Evolutionary conservation across 2,329 filamentous ascomycete species (phyloP), one percentile per base, ranked within the genome.

Genomic region (Ascosphaera pollenicola): DNA sequence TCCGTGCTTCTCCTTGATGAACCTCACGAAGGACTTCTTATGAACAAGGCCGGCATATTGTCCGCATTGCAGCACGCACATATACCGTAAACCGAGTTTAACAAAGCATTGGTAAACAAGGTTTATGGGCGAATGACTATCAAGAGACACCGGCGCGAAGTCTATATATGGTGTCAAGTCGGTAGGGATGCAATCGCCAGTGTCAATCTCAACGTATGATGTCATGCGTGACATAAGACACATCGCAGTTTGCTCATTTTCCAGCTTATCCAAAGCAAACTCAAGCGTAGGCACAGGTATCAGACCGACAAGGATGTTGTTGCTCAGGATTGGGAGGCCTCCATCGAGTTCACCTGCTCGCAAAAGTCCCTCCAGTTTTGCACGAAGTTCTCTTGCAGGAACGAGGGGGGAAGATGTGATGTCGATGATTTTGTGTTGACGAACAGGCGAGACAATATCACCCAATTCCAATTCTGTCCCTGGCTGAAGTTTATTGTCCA

Each of bases 21-120:
- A 94, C 56, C 82, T 85, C 43, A 93, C 87, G 62, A 98, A 95
- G 3, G 75, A 77, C 64, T 98, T 98, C 64, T 95, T 95, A 58
- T 98, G 89, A 38, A 92, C 83, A 66, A 98, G 70, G 44, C 89
- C 89, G 2, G 79, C 80, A 58, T 82, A 98, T 44, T 73, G 73
- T 17, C 89, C 89, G 46, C 93, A 75, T 40, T 70, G 71, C 18
- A 89, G 62, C 3, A 94, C 84, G 54, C 89, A 95, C 38, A 98
- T 78, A 56, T 93, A 95, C 44, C 89, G 68, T 46, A 98, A 59
- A 1, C 89, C 89, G 7, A 98, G 65, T 59, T 98, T 98, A 38
- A 82, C 80, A 55, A 95, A 98, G 51, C 84, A 87, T 54, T 98
- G 89, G 50, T 93, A 94, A 3, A 94, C 89, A 31, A 98, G 62